Conservation (phyloP, 345 rosid genomes). For the Citrus sinensis region DVS_A1.0 CM039163.1:1563001-1563500, state of each 20-base stretch:
- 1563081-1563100: no score
- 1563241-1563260: conserved; percentile 70
- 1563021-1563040: no score
- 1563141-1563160: conserved; percentile 60
- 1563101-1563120: conserved; percentile 22
- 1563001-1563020: neutral
- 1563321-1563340: neutral
- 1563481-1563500: conserved; percentile 75
- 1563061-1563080: neutral
- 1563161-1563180: conserved; percentile 54
- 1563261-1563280: neutral
- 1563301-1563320: neutral
- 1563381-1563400: neutral
- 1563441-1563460: conserved; percentile 58
- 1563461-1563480: conserved; percentile 71
- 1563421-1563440: neutral
- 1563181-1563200: conserved; percentile 58
- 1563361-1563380: neutral
- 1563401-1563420: neutral
- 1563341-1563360: neutral
- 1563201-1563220: conserved; percentile 43
- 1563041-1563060: neutral
- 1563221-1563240: conserved; percentile 52
- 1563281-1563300: neutral
- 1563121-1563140: conserved; percentile 67